Evolutionary conservation across 2,329 filamentous ascomycete genomes (phyloP), one percentile per base, ranked within the genome.

Genomic region (Aspergillus aculeatinus): DNA sequence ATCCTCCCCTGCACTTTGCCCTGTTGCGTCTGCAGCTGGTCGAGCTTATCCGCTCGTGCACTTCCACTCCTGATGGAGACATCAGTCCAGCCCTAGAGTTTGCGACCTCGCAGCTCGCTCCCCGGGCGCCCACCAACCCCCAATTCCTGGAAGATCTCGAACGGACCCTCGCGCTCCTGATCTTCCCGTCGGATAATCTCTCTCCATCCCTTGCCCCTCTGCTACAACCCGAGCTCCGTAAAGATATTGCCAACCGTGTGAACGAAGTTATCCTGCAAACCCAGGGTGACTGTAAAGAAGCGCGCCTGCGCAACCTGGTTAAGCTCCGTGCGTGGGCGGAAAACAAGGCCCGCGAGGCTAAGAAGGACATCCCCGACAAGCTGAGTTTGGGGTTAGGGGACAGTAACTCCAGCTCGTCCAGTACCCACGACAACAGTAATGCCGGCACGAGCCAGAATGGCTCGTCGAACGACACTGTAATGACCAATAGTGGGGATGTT

Each of bases 1-100:
- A 98, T 70, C 86, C 90, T 1, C 84, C 89, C 2, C 81, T 99
- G 50, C 93, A 98, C 74, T 99, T 99, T 76, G 87, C 91, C 1
- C 82, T 99, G 4, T 82, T 99, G 51, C 89, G 94, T 39, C 83
- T 99, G 44, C 95, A 99, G 74, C 84, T 99, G 5, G 90, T 99
- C 58, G 95, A 99, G 79, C 83, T 98, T 56, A 99, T 99, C 68
- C 88, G 92, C 54, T 81, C 81, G 47, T 92, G 90, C 76, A 91
- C 86, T 58, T 81, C 84, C 11, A 81, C 82, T 44, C 82, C 85
- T 2, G 83, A 86, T 57, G 86, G 87, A 31, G 91, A 96, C 67
- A 92, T 96, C 57, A 86, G 81, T 9, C 87, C 89, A 6, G 95
- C 92, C 1, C 79, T 99, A 55, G 87, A 88, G 60, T 99, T 99